Evolutionary conservation across 2,329 filamentous ascomycete species (phyloP), one percentile per base, ranked within the genome.

Genomic region (Arthroderma sp.): DNA sequence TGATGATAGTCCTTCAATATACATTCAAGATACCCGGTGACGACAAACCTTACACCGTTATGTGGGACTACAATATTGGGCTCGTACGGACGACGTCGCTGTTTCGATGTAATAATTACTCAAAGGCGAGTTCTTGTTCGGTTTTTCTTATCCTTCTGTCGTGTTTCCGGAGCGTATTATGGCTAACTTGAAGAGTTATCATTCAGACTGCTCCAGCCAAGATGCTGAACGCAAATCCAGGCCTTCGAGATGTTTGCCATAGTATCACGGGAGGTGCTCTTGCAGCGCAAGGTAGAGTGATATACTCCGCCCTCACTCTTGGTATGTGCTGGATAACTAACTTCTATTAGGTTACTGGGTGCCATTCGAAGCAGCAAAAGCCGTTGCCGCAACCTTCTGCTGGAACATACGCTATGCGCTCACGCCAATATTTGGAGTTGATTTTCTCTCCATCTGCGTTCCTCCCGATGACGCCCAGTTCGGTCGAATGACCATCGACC

Each of bases 21-120:
- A 78, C 77, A 32, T 95, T 93, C 69, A 75, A 72, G 53, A 61
- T 82, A 3, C 83, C 83, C 0, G 77, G 72, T 7, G 75, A 83
- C 38, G 73, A 80, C 1, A 73, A 71, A 50, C 71, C 75, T 43
- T 88, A 83, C 60, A 77, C 76, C 1, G 80, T 96, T 49, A 87
- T 95, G 77, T 98, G 91, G 91, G 91, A 98, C 63, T 95, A 95
- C 68, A 89, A 93, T 55, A 78, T 89, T 50, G 91, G 91, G 6
- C 79, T 96, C 29, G 88, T 96, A 50, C 81, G 89, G 50, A 93
- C 94, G 64, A 95, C 88, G 2, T 83, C 87, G 29, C 85, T 96
- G 59, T 96, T 96, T 74, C 94, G 94, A 63, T 87, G 84, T 53
- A 82, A 81, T 60, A 80, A 82, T 51, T 89, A 89, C 58, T 75